phyloP scores from a whole-genome alignment of 306 rosid genomes.

The Pyrus betulifolia region DNA sequence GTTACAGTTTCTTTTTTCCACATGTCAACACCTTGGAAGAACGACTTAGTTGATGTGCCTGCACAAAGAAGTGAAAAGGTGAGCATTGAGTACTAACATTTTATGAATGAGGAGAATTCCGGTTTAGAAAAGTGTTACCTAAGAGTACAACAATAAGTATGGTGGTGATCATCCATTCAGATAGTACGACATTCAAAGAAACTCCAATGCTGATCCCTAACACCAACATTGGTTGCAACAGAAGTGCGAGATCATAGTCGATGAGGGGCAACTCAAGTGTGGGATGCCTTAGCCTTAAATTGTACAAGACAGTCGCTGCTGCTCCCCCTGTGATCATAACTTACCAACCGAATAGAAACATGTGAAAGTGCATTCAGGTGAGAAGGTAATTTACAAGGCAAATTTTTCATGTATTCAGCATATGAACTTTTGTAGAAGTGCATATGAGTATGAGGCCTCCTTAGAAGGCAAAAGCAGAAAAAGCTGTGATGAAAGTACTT shows the following conservation, averaged over 20 bases:
- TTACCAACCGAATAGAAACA: conserved; percentile 5
- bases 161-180: conserved; percentile 70
- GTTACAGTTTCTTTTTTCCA: conserved; percentile 67
- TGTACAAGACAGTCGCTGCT: conserved; percentile 52
- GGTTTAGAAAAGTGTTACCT: conserved; percentile 18
- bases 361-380: not conserved
- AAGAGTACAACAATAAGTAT: conserved; percentile 53
- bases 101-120: too few relatives aligned
- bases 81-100: too few relatives aligned
- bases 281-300: conserved; percentile 60
- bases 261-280: conserved; percentile 49
- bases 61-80: not conserved
- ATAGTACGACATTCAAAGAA: conserved; percentile 49
- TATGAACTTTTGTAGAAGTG: not conserved
- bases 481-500: not conserved
- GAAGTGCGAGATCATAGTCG: conserved; percentile 60
- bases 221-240: conserved; percentile 75
- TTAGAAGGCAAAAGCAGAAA: not conserved
- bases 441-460: not conserved
- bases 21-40: conserved; percentile 48
- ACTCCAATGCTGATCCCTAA: conserved; percentile 76
- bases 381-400: not conserved
- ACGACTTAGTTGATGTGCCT: conserved; percentile 60
- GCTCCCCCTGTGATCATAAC: conserved; percentile 75
- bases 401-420: not conserved